A percentile compares a stretch with the other conserved stretches of the same genome.
Conservation (phyloP, 371 early-diverging fungal species). For the Capillidium rhysosporum region DNA sequence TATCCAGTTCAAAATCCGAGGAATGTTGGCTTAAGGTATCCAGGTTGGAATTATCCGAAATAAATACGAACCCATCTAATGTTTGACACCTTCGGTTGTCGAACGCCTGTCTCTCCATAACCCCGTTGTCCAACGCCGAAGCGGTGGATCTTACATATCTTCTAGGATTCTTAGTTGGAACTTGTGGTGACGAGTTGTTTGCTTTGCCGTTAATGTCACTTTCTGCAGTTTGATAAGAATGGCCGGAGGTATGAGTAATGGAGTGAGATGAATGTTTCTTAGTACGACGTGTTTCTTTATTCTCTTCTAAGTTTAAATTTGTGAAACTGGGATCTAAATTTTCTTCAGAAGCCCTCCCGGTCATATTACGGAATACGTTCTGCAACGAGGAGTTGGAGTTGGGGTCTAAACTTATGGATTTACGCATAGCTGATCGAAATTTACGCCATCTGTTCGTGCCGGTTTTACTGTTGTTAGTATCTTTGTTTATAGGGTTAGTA, state of each 20-base stretch:
- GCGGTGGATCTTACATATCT: neutral
- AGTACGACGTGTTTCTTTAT: neutral
- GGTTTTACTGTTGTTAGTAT: neutral
- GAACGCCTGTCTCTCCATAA: neutral
- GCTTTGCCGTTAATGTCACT: no score
- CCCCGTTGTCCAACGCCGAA: neutral
- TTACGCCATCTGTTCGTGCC: neutral
- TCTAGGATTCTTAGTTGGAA: slow-evolving; percentile 6
- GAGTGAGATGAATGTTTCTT: neutral
- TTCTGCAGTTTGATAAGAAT: no score
- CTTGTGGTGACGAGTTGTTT: neutral
- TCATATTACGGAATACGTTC: no score
- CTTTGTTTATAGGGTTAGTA: no score
- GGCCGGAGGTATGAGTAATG: no score
- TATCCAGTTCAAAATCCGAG: neutral
- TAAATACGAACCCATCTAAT: slow-evolving; percentile 5
- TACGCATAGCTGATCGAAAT: neutral
- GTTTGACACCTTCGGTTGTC: slow-evolving; percentile 7
- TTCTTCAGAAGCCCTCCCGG: neutral
- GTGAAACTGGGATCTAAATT: neutral
- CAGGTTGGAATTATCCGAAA: neutral
- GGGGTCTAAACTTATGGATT: slow-evolving; percentile 1
- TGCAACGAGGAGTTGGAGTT: neutral
- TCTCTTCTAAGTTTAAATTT: neutral
- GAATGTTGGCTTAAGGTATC: neutral